Evolutionary conservation across 164 flowering plant species (phyloP), one percentile per base, ranked within the genome.

Genomic region (Echeveria elegans): DNA sequence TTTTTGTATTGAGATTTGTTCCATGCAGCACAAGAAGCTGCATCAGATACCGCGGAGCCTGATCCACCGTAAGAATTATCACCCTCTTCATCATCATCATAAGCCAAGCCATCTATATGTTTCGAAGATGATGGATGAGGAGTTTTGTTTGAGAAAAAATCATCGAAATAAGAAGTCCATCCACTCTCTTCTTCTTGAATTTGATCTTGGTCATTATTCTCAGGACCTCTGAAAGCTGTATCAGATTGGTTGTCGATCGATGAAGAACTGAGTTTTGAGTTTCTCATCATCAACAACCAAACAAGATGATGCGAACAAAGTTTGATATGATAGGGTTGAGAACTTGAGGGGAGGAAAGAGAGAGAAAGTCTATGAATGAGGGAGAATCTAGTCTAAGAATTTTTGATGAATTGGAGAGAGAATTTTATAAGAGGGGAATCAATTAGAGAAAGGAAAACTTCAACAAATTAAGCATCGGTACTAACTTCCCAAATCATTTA

Each of bases 141-240:
- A 8, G 48, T 47, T 23, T 50, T 53, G 63, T 29, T 41, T 21
- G 73, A 73, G 40, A 79, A 76, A 64, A 76, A 32, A 36, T 67
- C 62, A 21, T 77, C 72, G 24, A 83, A 78, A 58, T 83, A 83
- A 29, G 72, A 9, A 2, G 86, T 83, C 86, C 86, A 83, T 0
- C 86, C 83, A 69, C 84, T 81, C 70, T 79, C 83, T 38, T 76
- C 73, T 6, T 77, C 62, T 29, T 30, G 14, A 6, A 24, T 3
- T 1, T 58, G 53, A 0, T 41, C 66, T 21, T 64, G n/a, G 37
- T 36, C 31, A 64, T 41, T 1, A 37, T 65, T 36, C 23, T 15
- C 32, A 34, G 37, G 65, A 63, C n/a, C 15, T 11, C 2, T 63
- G 14, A 37, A 63, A 21, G 70, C 30, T 40, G 66, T 30, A 48